phyloP scores from a whole-genome alignment of 148 eudicot species.

The Amaranthus cruentus region DNA sequence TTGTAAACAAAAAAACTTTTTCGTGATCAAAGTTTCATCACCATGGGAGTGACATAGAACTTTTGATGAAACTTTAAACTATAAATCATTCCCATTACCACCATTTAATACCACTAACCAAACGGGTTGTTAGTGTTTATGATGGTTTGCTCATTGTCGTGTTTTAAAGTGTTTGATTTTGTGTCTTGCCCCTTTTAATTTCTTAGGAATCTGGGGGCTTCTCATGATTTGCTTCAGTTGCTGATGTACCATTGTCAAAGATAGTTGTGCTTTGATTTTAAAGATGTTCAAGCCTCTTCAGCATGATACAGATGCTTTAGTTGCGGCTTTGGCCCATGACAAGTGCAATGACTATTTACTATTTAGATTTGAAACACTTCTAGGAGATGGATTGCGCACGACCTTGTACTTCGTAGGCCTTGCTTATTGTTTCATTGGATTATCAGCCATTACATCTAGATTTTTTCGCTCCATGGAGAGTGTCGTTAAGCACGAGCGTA shows the following conservation, averaged over 20 bases:
- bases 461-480: slow-evolving; percentile 88
- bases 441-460: slow-evolving; percentile 78
- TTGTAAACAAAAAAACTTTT: no score
- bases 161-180: background rate
- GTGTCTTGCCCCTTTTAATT: background rate
- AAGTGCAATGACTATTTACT: slow-evolving; percentile 45
- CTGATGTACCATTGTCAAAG: slow-evolving; percentile 7
- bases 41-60: no score
- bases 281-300: slow-evolving; percentile 25
- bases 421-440: slow-evolving; percentile 80
- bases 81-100: no score
- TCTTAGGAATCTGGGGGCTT: slow-evolving; percentile 12
- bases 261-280: slow-evolving; percentile 16
- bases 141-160: background rate
- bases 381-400: slow-evolving; percentile 51
- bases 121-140: background rate
- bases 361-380: slow-evolving; percentile 45
- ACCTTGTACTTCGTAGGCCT: slow-evolving; percentile 56
- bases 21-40: no score
- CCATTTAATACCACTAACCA: no score
- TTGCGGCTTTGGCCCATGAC: slow-evolving; percentile 24
- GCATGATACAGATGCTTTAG: slow-evolving; percentile 9
- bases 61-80: no score
- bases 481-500: slow-evolving; percentile 77
- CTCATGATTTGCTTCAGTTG: background rate